Conservation (phyloP, 108 stramenopile genomes). For the Nitzschia palea region DNA sequence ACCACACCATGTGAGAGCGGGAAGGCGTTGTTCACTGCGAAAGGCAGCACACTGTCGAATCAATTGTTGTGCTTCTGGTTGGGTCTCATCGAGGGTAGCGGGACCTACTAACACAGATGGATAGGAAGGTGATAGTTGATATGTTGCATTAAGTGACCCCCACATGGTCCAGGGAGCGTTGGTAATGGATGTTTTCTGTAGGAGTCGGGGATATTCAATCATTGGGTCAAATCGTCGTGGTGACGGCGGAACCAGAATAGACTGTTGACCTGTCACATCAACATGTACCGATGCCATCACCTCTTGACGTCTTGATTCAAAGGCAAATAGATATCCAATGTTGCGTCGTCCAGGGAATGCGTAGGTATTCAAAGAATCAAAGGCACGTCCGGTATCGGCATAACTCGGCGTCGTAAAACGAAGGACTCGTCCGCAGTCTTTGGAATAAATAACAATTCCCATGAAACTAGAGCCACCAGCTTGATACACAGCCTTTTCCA, state of each 20-base stretch:
- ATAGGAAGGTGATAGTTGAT: constrained; percentile 85
- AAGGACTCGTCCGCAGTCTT: constrained; percentile 71
- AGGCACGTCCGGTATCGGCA: constrained; percentile 68
- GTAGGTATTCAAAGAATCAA: constrained; percentile 77
- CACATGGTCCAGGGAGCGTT: constrained; percentile 62
- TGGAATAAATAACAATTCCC: constrained; percentile 49
- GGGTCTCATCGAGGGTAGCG: constrained; percentile 51
- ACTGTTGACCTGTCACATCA: constrained; percentile 35
- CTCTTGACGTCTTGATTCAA: constrained; percentile 75
- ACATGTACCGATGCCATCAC: constrained; percentile 56
- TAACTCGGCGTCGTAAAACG: constrained; percentile 74
- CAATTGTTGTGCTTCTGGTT: constrained; percentile 48
- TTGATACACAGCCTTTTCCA: constrained; percentile 66
- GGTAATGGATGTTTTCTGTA: constrained; percentile 28
- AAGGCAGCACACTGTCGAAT: constrained; percentile 80
- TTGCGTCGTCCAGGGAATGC: constrained; percentile 88
- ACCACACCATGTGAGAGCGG: constrained; percentile 88
- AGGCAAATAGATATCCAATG: constrained; percentile 88
- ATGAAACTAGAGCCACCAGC: constrained; percentile 34
- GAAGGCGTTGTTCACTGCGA: constrained; percentile 87
- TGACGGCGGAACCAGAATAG: constrained; percentile 51
- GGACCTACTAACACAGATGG: constrained; percentile 90
- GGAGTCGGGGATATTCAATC: constrained; percentile 63
- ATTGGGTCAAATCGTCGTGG: constrained; percentile 67
- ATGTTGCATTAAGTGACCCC: constrained; percentile 59